Evolutionary conservation across 2,329 filamentous ascomycete species (phyloP).

Genomic region (Colletotrichum aenigma): DNA sequence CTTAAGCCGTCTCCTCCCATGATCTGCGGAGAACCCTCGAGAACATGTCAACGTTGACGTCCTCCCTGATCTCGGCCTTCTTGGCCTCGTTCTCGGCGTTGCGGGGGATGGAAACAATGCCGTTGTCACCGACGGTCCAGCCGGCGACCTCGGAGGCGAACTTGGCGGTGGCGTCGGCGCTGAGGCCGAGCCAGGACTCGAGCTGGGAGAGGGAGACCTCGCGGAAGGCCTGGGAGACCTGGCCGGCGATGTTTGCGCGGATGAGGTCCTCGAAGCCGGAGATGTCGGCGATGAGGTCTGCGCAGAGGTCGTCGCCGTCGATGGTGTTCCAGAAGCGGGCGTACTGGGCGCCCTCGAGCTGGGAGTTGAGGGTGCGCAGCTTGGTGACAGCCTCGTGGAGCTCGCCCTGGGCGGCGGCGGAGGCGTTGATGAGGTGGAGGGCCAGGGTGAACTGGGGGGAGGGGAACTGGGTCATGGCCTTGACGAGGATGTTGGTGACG

Average conservation of each 20-base stretch:
- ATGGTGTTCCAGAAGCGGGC: slow-evolving; percentile 90
- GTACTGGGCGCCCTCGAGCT: slow-evolving; percentile 92
- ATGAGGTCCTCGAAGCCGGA: slow-evolving; percentile 94
- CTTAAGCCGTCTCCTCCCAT: slow-evolving; percentile 79
- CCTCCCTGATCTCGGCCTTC: slow-evolving; percentile 93
- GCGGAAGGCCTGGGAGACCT: slow-evolving; percentile 81
- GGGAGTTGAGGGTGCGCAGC: slow-evolving; percentile 80
- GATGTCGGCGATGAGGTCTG: slow-evolving; percentile 93
- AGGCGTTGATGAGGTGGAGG: slow-evolving; percentile 89
- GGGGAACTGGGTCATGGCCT: slow-evolving; percentile 96
- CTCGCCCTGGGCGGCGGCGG: slow-evolving; percentile 68
- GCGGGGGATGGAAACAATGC: slow-evolving; percentile 75
- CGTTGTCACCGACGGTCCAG: slow-evolving; percentile 77
- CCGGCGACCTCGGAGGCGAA: slow-evolving; percentile 86
- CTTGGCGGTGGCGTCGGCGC: slow-evolving; percentile 70
- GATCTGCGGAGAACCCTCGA: slow-evolving; percentile 79
- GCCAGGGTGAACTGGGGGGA: slow-evolving; percentile 93
- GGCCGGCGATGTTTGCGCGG: slow-evolving; percentile 85
- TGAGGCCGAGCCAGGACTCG: slow-evolving; percentile 78
- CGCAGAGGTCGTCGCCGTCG: slow-evolving; percentile 93
- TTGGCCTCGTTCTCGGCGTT: slow-evolving; percentile 99
- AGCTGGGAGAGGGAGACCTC: slow-evolving; percentile 72
- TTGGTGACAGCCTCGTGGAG: slow-evolving; percentile 91
- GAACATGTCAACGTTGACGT: slow-evolving; percentile 90
- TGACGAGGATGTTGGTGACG: slow-evolving; percentile 98